phyloP scores from a whole-genome alignment of 2,329 filamentous ascomycete genomes.

The Ceratocystis cacaofunesta region DNA sequence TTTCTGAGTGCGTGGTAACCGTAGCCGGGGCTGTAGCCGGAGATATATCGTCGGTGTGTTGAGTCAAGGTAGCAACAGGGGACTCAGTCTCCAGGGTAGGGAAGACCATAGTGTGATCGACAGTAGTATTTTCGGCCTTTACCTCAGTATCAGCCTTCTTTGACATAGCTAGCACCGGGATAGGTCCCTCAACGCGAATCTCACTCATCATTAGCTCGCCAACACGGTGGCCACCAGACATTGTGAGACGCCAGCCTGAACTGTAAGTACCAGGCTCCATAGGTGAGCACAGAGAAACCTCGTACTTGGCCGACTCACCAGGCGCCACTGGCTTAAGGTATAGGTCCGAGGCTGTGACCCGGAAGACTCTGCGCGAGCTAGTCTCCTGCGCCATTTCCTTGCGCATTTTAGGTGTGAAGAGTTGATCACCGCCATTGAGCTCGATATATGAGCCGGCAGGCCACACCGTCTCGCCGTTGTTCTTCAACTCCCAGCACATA shows the following conservation, averaged over 20 bases:
- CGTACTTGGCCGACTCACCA: slow-evolving; percentile 66
- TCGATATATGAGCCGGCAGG: slow-evolving; percentile 79
- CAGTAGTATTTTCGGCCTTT: slow-evolving; percentile 24
- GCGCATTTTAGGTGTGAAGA: slow-evolving; percentile 46
- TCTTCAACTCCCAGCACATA: slow-evolving; percentile 84
- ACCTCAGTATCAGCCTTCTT: slow-evolving; percentile 26
- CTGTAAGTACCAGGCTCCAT: slow-evolving; percentile 45
- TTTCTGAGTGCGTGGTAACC: slow-evolving; percentile 21
- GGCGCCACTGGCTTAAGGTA: slow-evolving; percentile 53
- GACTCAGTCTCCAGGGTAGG: slow-evolving; percentile 23
- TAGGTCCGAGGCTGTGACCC: slow-evolving; percentile 25
- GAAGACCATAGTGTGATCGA: slow-evolving; percentile 38
- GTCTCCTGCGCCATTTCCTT: slow-evolving; percentile 27
- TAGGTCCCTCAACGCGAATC: slow-evolving; percentile 47
- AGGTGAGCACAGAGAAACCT: slow-evolving; percentile 70
- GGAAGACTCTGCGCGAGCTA: slow-evolving; percentile 6
- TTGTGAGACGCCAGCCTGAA: slow-evolving; percentile 92
- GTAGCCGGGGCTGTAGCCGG: slow-evolving; percentile 18
- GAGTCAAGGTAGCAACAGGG: neutral
- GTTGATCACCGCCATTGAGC: slow-evolving; percentile 88
- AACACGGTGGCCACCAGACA: slow-evolving; percentile 64
- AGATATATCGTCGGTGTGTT: neutral
- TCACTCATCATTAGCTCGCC: slow-evolving; percentile 95
- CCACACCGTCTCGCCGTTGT: slow-evolving; percentile 67
- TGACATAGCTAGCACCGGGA: slow-evolving; percentile 18